Evolutionary conservation across 805 yeast genomes (phyloP), one percentile per base, ranked within the genome.

Genomic region (Clavispora phyllophila): DNA sequence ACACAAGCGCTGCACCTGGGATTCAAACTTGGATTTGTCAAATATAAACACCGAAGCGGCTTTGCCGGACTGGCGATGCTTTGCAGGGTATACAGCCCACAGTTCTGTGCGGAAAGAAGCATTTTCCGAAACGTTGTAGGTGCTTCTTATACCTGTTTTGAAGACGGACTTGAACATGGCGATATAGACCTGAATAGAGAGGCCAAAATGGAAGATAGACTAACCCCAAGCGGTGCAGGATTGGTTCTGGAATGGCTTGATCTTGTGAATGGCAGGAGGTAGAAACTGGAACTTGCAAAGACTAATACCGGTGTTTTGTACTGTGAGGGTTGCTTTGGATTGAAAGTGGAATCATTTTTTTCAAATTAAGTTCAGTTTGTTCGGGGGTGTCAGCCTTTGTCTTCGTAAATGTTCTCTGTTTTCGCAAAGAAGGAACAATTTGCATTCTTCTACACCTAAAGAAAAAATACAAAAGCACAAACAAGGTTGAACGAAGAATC

Each of bases 51-150:
- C 95, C 2, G 96, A 85, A 2, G 81, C 95, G 44, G 70, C 63
- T 37, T 77, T 72, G 28, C 82, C 81, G 2, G 79, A 66, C 20
- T 75, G 66, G 50, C 79, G 78, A 43, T 82, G 83, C 49, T 83
- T 84, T n/a, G 91, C 97, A 1, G 91, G 88, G 56, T 78, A 86
- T 0, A 90, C 79, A 6, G 81, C 63, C 97, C 97, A 90, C 15
- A 90, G 84, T 18, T 86, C 95, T 7, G 84, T 73, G 14, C 72
- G 70, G 62, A 89, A 88, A 10, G 84, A 66, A 0, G 95, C 84
- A 39, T 83, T 78, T 4, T 79, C 72, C 44, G 89, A 82, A 23
- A 85, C 78, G 13, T 82, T 73, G 59, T 88, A 89, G 38, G 75
- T 65, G 9, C 82, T 78, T 51, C 81, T 76, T 38, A 84, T 84